Base-by-base conservation (phyloP, 306 rosid genomes). In the Vigna unguiculata region DNA sequence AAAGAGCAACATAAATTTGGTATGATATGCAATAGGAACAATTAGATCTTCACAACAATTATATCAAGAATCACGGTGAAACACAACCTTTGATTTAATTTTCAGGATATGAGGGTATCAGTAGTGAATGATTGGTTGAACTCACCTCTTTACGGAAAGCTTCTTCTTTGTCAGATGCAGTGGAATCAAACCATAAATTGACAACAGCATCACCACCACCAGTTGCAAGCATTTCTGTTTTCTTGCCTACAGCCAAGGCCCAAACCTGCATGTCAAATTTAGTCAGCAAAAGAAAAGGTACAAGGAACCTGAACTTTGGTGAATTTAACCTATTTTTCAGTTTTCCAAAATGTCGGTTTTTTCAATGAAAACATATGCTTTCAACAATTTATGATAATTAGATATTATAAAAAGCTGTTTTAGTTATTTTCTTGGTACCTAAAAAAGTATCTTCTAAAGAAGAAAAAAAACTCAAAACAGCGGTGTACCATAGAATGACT, bases 181-280 rank as follows among this genome's bases (percentile, higher is more conserved):
- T 93, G 84, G 90, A 93, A 84, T 93, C 98, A 76, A 78, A 82
- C 96, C 98, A 93, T 32, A 93, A 46, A 83, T 91, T 93, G 76
- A 93, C 80, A 78, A 88, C 85, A 75, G 94, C 97, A 76, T 93
- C 94, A 57, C 96, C 67, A 13, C 98, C 96, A 75, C 98, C 98
- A 53, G 97, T 91, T 83, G 97, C 98, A 80, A 93, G 86, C 91
- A 88, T 87, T 86, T 93, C 97, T 45, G 98, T 85, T 84, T 93
- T 93, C 84, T 80, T 91, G 52, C 98, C 92, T 70, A 91, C 90
- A 66, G 98, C 88, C 84, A 93, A 83, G 57, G 96, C 97, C 91
- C 96, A 95, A 60, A 95, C 92, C 98, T 94, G 86, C 82, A 87
- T 71, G 52, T 21, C 51, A 80, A 73, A 58, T 54, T 76, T 28